Evolutionary conservation across 73 alveolate species (phyloP).

Genomic region (Effrenium voratum): DNA sequence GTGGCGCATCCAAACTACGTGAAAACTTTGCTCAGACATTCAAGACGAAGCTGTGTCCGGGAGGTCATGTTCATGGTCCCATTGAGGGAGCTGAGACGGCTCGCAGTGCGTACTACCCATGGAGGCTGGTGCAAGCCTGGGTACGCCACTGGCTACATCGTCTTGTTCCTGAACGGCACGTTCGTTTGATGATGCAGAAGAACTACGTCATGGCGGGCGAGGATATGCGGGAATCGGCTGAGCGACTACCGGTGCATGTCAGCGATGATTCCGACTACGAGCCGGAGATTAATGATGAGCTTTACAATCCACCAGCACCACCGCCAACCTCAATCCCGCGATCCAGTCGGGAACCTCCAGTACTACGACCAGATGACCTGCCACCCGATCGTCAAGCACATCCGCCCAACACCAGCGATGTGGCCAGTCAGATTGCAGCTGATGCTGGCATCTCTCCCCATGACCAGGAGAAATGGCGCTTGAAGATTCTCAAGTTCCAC

Average conservation of each 20-base stretch:
- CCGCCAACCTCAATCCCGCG: too few species aligned
- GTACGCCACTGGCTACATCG: neutral
- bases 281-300: too few species aligned
- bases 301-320: too few species aligned
- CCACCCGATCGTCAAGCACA: too few species aligned
- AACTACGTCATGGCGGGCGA: neutral
- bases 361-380: too few species aligned
- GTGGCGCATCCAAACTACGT: slow-evolving; percentile 1
- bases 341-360: too few species aligned
- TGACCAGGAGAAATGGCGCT: too few species aligned
- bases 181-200: neutral
- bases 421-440: too few species aligned
- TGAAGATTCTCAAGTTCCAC: neutral
- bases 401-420: neutral
- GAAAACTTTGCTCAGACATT: neutral
- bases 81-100: neutral
- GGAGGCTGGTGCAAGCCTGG: neutral
- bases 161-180: neutral
- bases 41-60: slow-evolving; percentile 24
- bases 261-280: too few species aligned
- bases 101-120: neutral
- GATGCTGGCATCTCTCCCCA: too few species aligned
- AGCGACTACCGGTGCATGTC: too few species aligned
- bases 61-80: neutral
- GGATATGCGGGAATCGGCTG: too few species aligned